Base-by-base conservation (phyloP, 2,329 filamentous ascomycete genomes). In the Apiospora rasikravindrae region DNA sequence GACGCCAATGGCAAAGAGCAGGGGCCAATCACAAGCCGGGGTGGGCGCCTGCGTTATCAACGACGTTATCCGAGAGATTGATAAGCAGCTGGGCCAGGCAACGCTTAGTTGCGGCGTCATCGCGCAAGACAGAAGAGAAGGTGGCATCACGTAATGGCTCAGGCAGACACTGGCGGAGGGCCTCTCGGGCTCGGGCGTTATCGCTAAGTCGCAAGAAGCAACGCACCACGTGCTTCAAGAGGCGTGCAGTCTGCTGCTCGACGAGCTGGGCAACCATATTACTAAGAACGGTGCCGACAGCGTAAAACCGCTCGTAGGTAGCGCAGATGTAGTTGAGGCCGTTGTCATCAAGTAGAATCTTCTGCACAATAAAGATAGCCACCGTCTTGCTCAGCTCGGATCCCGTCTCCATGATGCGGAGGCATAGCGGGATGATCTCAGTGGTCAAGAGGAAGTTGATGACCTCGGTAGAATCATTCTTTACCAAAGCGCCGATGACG, bases 211-310 rank as follows among this genome's bases (percentile, higher is more conserved):
- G 90, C 80, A 99, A 88, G 83, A 99, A 99, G 84, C 96, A 99
- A 77, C 96, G 89, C 45, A 99, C 96, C 72, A 99, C 96, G 81
- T 99, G 96, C 88, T 99, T 99, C 33, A 99, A 90, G 67, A 99
- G 88, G 70, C 96, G 90, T 42, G 97, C 96, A 1, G 96, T 99
- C 84, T 99, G 96, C 80, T 98, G 96, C 83, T 99, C 96, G 51
- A 98, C 96, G 49, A 99, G 89, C 84, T 98, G 96, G 70, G 93
- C 95, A 72, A 99, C 96, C 96, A 99, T 99, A 81, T 98, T 99
- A 85, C 94, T 98, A 51, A 99, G 86, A 7, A 99, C 96, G 1
- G 96, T 99, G 7, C 96, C 96, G 6, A 99, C 96, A 10, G 96
- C 96, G 78, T 98, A 99, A 84, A 99, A 99, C 26, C 96, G 90